Percentiles rank a stretch among this genome's conserved stretches.
Evolutionary conservation across 208 protist genomes (phyloP).

Genomic region (Acanthamoeba royreba): DNA sequence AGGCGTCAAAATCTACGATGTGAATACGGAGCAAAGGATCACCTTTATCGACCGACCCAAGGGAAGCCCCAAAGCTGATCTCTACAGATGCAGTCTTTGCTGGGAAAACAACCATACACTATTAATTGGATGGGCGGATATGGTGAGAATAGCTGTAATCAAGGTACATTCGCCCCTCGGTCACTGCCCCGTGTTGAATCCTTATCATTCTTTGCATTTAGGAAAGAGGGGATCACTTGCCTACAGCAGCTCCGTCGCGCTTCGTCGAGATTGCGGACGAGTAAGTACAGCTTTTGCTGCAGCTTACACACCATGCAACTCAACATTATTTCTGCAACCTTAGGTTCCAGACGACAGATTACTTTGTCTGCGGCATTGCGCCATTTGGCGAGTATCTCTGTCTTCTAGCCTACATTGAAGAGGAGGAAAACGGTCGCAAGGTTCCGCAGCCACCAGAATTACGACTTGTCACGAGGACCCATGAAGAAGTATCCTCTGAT

Average conservation of each 20-base stretch:
- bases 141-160: constrained; percentile 73
- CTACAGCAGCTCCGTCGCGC: background rate
- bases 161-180: background rate
- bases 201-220: too few relatives aligned
- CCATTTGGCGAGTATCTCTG: constrained; percentile 77
- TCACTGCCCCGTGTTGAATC: too few relatives aligned
- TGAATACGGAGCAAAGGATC: constrained; percentile 72
- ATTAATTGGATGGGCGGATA: constrained; percentile 85
- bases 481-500: constrained; percentile 80
- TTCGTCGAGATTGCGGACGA: constrained; percentile 27
- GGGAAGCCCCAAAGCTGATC: constrained; percentile 60
- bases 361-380: constrained; percentile 77
- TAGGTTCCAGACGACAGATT: constrained; percentile 76
- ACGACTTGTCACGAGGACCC: constrained; percentile 67
- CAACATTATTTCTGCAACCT: too few relatives aligned
- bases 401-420: constrained; percentile 75
- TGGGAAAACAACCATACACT: constrained; percentile 74
- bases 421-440: constrained; percentile 50
- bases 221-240: background rate
- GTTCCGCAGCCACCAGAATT: constrained; percentile 74
- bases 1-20: constrained; percentile 86
- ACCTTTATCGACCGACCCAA: constrained; percentile 74
- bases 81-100: constrained; percentile 71
- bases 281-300: too few relatives aligned
- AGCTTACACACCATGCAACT: too few relatives aligned